Percentiles rank a stretch among this genome's conserved stretches.
phyloP scores from a whole-genome alignment of 805 yeast genomes.

The Lipomyces chichibuensis region DNA sequence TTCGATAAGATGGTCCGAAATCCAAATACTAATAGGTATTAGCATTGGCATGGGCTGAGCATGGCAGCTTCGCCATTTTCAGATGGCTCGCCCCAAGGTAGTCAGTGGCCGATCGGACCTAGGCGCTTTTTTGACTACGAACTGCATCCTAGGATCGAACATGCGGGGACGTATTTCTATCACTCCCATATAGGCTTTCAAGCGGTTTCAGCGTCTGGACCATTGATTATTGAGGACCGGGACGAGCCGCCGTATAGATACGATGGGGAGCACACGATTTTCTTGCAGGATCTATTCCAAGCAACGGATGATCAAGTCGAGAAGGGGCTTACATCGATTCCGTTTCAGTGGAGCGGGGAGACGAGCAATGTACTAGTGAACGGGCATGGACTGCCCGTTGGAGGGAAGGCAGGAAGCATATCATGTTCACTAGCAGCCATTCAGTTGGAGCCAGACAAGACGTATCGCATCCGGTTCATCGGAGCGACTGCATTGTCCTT shows the following conservation, averaged over 20 bases:
- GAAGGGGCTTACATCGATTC: too few relatives aligned
- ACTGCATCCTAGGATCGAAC: background rate
- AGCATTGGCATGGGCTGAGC: conserved; percentile 5
- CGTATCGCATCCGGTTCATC: background rate
- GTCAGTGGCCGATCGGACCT: background rate
- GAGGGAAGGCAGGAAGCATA: too few relatives aligned
- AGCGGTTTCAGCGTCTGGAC: background rate
- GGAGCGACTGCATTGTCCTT: background rate
- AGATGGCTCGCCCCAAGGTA: background rate
- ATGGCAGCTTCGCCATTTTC: background rate
- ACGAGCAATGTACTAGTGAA: too few relatives aligned
- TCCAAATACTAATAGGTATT: too few relatives aligned
- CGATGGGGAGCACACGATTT: too few relatives aligned
- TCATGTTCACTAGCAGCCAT: background rate
- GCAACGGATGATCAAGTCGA: too few relatives aligned
- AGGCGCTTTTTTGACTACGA: background rate
- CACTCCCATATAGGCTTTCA: background rate
- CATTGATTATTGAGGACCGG: background rate
- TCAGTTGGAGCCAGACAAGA: background rate
- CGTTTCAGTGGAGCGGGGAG: too few relatives aligned
- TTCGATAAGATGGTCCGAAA: too few relatives aligned
- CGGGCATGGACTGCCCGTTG: too few relatives aligned
- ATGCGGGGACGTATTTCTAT: background rate
- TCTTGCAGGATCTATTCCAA: background rate
- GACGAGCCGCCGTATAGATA: too few relatives aligned